phyloP scores from a whole-genome alignment of 2,329 filamentous ascomycete genomes.

The Dothideomycetes sp. region DNA sequence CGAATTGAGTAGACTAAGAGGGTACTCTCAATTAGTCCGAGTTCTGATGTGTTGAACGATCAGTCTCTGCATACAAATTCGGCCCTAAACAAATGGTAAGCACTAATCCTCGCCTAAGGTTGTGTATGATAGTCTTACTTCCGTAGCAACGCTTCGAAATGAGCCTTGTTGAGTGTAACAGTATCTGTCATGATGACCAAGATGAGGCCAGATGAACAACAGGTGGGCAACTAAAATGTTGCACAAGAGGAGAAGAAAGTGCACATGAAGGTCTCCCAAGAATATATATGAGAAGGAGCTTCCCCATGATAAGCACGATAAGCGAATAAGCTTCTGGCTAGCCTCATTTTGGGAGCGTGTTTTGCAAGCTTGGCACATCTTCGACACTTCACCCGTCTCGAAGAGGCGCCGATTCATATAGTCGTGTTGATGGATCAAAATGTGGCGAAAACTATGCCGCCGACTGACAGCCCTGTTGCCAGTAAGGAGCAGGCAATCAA shows the following conservation, averaged over 20 bases:
- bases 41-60: background rate
- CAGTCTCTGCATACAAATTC: background rate
- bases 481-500: conserved; percentile 24
- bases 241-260: background rate
- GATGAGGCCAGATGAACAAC: conserved; percentile 6
- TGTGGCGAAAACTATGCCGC: conserved; percentile 15
- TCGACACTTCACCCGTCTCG: background rate
- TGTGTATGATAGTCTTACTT: conserved; percentile 38
- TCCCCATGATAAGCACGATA: background rate
- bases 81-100: background rate
- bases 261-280: background rate
- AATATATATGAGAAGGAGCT: background rate
- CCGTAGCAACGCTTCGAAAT: conserved; percentile 51
- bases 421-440: conserved; percentile 22
- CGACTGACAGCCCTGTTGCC: conserved; percentile 9
- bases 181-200: conserved; percentile 24
- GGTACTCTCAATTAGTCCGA: no score
- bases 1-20: no score
- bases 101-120: background rate
- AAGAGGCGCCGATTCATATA: background rate
- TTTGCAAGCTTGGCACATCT: background rate
- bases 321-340: background rate
- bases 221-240: background rate
- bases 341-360: no score
- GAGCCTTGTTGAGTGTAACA: conserved; percentile 48